Evolutionary conservation across 805 yeast genomes (phyloP).

Genomic region (Yueomyces sinensis): DNA sequence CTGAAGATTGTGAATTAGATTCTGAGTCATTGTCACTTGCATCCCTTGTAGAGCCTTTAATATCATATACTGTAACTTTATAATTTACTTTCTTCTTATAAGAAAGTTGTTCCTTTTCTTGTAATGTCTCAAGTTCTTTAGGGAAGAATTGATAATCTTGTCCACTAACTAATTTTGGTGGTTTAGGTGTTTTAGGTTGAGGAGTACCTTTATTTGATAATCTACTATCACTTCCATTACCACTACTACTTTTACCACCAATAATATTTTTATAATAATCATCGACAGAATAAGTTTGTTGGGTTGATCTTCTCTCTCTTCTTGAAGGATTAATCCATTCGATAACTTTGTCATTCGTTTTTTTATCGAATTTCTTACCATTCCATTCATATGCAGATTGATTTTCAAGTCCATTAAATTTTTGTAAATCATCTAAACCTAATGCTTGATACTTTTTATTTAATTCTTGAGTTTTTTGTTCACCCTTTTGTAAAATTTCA

Average conservation of each 20-base stretch:
- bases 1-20: conserved; percentile 13
- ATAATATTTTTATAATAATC: conserved; percentile 64
- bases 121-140: conserved; percentile 34
- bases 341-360: conserved; percentile 26
- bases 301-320: conserved; percentile 53
- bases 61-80: conserved; percentile 44
- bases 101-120: conserved; percentile 52
- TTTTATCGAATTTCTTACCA: conserved; percentile 52
- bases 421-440: conserved; percentile 88
- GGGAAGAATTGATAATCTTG: conserved; percentile 71
- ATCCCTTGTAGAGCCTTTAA: conserved; percentile 39
- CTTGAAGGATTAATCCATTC: conserved; percentile 61
- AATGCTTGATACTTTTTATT: conserved; percentile 74
- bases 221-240: conserved; percentile 9
- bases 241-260: conserved; percentile 7
- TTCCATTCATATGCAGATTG: conserved; percentile 95
- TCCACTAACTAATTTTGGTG: conserved; percentile 50
- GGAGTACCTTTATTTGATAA: conserved; percentile 24
- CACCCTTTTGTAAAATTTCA: conserved; percentile 65
- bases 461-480: conserved; percentile 63
- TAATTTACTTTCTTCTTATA: conserved; percentile 48
- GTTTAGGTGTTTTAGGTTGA: conserved; percentile 33
- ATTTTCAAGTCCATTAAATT: conserved; percentile 60
- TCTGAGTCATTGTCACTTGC: conserved; percentile 30
- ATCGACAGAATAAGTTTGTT: conserved; percentile 66